Evolutionary conservation across 768 basidiomycete species (phyloP), one percentile per base, ranked within the genome.

Genomic region (Boletus subparvulus): DNA sequence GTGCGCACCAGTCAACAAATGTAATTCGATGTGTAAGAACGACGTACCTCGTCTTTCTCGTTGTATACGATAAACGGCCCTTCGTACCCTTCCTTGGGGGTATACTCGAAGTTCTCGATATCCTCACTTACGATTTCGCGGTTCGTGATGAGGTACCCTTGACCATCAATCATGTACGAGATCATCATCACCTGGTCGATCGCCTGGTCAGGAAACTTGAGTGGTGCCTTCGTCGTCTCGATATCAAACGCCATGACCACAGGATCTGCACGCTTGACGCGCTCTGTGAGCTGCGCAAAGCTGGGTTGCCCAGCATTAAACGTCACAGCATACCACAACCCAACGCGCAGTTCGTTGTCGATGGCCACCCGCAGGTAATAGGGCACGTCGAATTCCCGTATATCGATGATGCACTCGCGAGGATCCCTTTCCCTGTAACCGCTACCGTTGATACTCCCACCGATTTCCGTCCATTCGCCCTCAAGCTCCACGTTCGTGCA

Each of bases 121-220:
- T 98, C 93, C 68, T 98, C 95, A 58, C 89, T 87, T 56, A 98
- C 93, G 49, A 98, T 98, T 62, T 99, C 97, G 42, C 97, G 83
- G 66, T 98, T 98, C 21, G 94, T 97, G 73, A 99, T 98, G 59
- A 99, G 83, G 69, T 90, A 99, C 0, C 97, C 97, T 71, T 95
- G 92, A 0, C 94, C 96, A 69, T 99, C 97, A 17, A 99, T 79
- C 95, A 99, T 98, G 74, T 98, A 99, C 43, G 97, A 99, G 61
- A 99, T 98, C 97, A 99, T 99, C 96, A 99, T 99, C 65, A 99
- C 94, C 70, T 98, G 95, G 76, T 98, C 97, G 26, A 92, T 87
- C 8, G 85, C 83, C 63, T 94, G 89, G 75, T 98, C 97, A 1
- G 97, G 96, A 69, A 98, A 98, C 73, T 98, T 98, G 65, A 98